Evolutionary conservation across 1,284 basidiomycete species (phyloP), one percentile per base, ranked within the genome.

Genomic region (Cryptococcus sp.): DNA sequence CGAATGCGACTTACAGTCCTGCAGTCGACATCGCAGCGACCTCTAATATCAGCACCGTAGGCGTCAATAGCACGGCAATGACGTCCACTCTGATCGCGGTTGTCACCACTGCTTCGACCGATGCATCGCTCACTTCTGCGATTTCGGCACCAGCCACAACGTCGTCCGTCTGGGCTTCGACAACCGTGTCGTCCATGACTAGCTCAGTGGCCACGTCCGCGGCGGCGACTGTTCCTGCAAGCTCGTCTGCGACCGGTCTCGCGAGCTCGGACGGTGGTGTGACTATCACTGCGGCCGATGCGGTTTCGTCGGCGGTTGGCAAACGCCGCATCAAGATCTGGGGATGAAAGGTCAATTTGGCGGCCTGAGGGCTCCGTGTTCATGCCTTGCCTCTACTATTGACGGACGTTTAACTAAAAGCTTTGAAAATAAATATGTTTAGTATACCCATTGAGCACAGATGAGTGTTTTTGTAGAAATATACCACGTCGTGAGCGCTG

Each of bases 241-340:
- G 20, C 25, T 53, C 47, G 8, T 50, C 53, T 31, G n/a, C n/a
- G 11, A 11, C 58, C 17, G 54, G 4, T 25, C 47, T 55, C 41
- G 20, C 49, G 16, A 35, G 31, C 48, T 49, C 54, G 4, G 48
- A 35, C 13, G 52, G 38, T 25, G 64, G 53, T 13, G 56, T 68
- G 4, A 66, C 64, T 25, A 53, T 68, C 53, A 66, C 61, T n/a
- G 66, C 66, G 27, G 59, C 47, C 16, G 62, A 65, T 48, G 60
- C 62, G 5, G 47, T 44, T 6, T 39, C 47, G n/a, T 17, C 53
- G 27, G 31, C 51, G 6, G 49, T 50, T 19, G 54, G 53, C 40
- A 62, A 62, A 23, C 57, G 61, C 38, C 39, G 61, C 38, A 57
- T 62, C 22, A 27, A 35, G 5, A 50, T 53, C 44, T 62, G 61